Base-by-base conservation (phyloP, 1,284 basidiomycete genomes). In the Testicularia cyperi region DNA sequence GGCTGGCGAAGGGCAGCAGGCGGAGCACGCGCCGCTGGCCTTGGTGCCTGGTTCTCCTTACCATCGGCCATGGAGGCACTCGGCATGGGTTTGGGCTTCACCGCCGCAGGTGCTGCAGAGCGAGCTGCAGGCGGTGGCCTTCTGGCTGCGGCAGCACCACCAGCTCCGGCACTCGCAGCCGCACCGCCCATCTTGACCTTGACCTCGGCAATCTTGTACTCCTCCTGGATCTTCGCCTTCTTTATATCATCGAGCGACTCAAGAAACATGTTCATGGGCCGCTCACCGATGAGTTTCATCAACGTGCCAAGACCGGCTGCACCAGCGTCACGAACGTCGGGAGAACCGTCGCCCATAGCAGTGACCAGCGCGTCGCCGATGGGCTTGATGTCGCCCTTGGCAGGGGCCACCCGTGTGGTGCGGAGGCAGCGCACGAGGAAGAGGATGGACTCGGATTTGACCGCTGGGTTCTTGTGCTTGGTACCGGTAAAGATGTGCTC, bases 241-340 rank as follows among this genome's bases (percentile, higher is more conserved):
- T 92, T 83, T 27, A 96, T 82, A 68, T 97, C 92, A 24, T 90
- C 86, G 41, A 98, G 80, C 20, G 83, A 80, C 56, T 97, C 94
- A 80, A 97, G 83, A 25, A 89, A 82, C 0, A 88, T 88, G 74
- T 88, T 91, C 57, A 99, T 83, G 10, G 88, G 86, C 21, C 95
- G 82, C 77, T 98, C 94, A 19, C 95, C 95, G 12, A 98, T 84
- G 81, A 98, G 92, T 81, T 91, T 96, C 89, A 95, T 94, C 63
- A 98, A 79, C 0, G 86, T 88, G 8, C 94, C 95, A 23, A 98
- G 81, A 66, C 87, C 89, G 26, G 83, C 82, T 0, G 92, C 92
- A 14, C 92, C 90, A 46, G 92, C 88, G 51, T 88, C 88, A 37
- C 95, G 84, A 18, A 95, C 91, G 22, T 90, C 89, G 72, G 91